Evolutionary conservation across 148 eudicot genomes (phyloP).

Genomic region (Rhododendron henanense): DNA sequence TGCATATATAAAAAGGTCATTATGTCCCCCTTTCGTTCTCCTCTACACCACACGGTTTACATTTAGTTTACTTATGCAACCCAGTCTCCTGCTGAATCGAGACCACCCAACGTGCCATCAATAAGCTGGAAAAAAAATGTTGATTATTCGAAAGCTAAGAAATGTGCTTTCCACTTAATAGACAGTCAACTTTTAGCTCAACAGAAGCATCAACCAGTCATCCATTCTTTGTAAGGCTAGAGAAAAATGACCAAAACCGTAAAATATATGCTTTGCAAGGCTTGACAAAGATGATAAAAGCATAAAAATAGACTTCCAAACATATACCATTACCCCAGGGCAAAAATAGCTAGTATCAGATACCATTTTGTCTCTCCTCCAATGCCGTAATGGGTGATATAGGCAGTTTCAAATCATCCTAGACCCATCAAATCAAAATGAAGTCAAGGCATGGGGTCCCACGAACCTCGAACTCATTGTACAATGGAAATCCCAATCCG

Average conservation of each 20-base stretch:
- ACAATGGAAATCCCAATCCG: neutral
- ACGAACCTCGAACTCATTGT: neutral
- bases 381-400: neutral
- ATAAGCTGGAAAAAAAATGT: neutral
- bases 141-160: too few relatives aligned
- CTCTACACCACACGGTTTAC: too few relatives aligned
- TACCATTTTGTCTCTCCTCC: neutral
- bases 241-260: neutral
- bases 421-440: neutral
- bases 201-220: neutral
- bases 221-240: neutral
- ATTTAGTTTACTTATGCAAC: too few relatives aligned
- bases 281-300: neutral
- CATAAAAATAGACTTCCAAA: neutral
- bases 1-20: too few relatives aligned
- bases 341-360: neutral
- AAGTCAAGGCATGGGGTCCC: neutral
- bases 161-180: neutral
- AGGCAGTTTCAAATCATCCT: neutral
- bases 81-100: neutral
- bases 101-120: neutral
- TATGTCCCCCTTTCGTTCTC: too few relatives aligned
- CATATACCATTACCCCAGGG: neutral
- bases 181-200: too few relatives aligned
- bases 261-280: neutral